These are phyloP conservation scores for Tolypocladium capitatum DNA, from an alignment of 2,329 filamentous ascomycete species.

Conservation along the genomic window DNA sequence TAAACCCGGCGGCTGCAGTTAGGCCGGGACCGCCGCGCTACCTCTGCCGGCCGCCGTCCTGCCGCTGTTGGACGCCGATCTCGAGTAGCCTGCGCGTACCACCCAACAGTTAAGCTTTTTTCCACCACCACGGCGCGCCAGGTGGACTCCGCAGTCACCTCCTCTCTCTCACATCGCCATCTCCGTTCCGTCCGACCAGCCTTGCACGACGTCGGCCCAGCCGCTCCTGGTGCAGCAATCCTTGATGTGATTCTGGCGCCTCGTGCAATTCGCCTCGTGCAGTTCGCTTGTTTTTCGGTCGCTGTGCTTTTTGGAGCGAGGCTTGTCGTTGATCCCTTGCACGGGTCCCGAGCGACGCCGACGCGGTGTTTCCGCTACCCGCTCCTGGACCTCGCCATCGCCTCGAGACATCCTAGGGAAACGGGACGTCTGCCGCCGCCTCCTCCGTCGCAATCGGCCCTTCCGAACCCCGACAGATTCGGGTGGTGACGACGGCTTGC, in stretches of 20 bases:
- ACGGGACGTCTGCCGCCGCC: background rate
- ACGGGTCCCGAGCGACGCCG: background rate
- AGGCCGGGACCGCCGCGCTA: background rate
- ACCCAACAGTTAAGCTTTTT: slow-evolving; percentile 3
- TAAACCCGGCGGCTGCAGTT: background rate
- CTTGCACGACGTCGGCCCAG: background rate
- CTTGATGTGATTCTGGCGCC: background rate
- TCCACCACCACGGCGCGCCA: no score
- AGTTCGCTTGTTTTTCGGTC: no score
- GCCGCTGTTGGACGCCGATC: no score
- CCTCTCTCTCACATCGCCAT: background rate
- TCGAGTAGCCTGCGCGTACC: background rate
- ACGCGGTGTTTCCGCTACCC: background rate
- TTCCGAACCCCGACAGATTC: background rate
- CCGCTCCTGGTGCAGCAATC: background rate
- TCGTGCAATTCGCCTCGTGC: background rate
- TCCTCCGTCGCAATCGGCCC: background rate
- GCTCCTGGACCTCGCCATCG: background rate
- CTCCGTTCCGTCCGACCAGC: background rate
- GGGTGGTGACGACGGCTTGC: slow-evolving; percentile 1
- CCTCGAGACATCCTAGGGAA: no score
- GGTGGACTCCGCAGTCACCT: background rate
- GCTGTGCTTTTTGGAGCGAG: background rate
- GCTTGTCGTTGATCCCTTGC: background rate
- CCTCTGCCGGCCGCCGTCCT: background rate